Evolutionary conservation across 306 rosid genomes (phyloP).

Genomic region (Prunus padus): DNA sequence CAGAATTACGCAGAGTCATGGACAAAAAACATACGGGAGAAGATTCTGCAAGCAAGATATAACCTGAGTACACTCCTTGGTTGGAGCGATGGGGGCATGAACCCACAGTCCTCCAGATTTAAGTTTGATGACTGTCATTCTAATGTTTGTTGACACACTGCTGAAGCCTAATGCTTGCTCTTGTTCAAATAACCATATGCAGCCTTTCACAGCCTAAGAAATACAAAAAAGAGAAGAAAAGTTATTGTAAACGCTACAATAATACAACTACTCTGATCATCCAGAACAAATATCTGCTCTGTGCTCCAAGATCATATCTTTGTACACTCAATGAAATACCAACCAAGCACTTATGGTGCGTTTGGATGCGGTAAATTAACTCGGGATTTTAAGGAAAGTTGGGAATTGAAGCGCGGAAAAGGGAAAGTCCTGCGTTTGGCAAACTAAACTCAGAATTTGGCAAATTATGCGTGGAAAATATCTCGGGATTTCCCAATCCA

Average conservation of each 20-base stretch:
- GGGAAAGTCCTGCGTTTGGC: too few species aligned
- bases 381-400: too few species aligned
- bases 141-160: constrained; percentile 94
- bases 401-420: too few species aligned
- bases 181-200: constrained; percentile 94
- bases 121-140: constrained; percentile 96
- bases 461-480: too few species aligned
- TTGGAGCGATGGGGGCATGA: constrained; percentile 97
- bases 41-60: constrained; percentile 14
- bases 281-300: background rate
- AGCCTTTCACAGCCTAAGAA: constrained; percentile 74
- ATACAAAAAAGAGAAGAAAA: constrained; percentile 14
- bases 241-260: constrained; percentile 12
- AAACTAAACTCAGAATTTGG: too few species aligned
- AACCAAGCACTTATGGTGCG: too few species aligned
- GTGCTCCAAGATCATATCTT: background rate
- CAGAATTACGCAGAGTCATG: background rate
- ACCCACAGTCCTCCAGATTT: constrained; percentile 96
- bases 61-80: constrained; percentile 97
- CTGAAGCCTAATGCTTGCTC: constrained; percentile 99
- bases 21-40: background rate
- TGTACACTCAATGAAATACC: background rate
- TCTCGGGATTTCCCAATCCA: too few species aligned
- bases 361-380: too few species aligned
- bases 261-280: background rate